A percentile compares a stretch with the other conserved stretches of the same genome.
phyloP scores from a whole-genome alignment of 148 eudicot species.

The Arctostaphylos glauca region DNA sequence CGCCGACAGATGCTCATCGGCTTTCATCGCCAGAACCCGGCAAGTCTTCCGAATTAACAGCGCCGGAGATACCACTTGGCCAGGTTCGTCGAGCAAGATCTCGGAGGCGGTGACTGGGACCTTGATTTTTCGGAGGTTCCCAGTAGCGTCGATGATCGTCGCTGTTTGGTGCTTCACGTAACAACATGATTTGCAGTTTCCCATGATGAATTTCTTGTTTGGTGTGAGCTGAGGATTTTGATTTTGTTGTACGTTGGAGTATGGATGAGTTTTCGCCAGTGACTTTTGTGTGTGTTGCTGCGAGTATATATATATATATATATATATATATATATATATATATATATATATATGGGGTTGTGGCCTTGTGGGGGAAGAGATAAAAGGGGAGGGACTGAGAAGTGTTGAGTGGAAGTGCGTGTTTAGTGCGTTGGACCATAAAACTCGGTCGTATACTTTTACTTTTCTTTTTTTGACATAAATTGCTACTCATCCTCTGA shows the following conservation, averaged over 20 bases:
- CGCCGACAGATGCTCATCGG: conserved; percentile 31
- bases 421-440: neutral
- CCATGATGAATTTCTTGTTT: neutral
- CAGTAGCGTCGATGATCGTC: conserved; percentile 6
- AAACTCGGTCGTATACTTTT: too few species aligned
- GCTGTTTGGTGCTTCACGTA: neutral
- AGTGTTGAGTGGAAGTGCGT: neutral
- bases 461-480: too few species aligned
- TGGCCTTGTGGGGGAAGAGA: too few species aligned
- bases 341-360: too few species aligned
- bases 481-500: too few species aligned
- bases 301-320: too few species aligned
- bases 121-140: conserved; percentile 5
- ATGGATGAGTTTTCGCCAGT: too few species aligned
- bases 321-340: too few species aligned
- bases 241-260: too few species aligned
- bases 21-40: conserved; percentile 30
- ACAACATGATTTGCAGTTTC: conserved; percentile 14
- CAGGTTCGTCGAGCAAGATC: conserved; percentile 41
- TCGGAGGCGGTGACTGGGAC: conserved; percentile 42
- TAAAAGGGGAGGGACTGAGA: too few species aligned
- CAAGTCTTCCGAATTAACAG: conserved; percentile 17
- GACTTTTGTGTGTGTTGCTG: too few species aligned
- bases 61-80: conserved; percentile 27
- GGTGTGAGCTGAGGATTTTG: neutral